Base-by-base conservation (phyloP, 2,329 filamentous ascomycete species). In the Claviceps fusiformis region DNA sequence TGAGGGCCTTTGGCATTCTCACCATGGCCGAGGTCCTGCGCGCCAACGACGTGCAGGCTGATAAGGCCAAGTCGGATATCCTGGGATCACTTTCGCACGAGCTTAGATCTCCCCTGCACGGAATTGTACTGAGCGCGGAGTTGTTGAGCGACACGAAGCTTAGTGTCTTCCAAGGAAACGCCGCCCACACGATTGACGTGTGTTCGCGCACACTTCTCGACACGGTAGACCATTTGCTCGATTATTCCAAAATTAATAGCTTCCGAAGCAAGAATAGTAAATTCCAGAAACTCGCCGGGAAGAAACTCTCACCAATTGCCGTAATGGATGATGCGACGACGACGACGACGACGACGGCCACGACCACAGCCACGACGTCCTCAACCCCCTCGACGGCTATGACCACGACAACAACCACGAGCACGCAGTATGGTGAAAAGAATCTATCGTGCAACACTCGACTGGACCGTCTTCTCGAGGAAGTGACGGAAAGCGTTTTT, bases 11-110 rank as follows among this genome's bases (percentile, higher is more conserved):
- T 58, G 73, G 73, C 0, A 75, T 76, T 54, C 74, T 75, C 0
- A 76, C 80, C 17, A 81, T 81, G 71, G 73, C 77, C 0, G 80
- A 84, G 54, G 68, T 83, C 0, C 72, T 75, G 70, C 76, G 2
- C 57, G 80, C 6, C 64, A 71, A 13, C 61, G 67, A 0, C 52
- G 13, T 65, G 11, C 62, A 65, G 10, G 67, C 70, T 0, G 70
- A 74, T 43, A 73, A 70, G 53, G 75, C 77, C 41, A 82, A 82
- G 62, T 75, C 75, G 0, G 79, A 82, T 55, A 76, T 81, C 33
- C 72, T 84, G 8, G 77, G 77, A 0, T 82, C 77, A 0, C 74
- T 85, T 6, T 80, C 77, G 2, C 81, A 85, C 60, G 81, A 85
- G 61, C 65, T 84, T 10, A 71, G 81, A 6, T 81, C 76, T 2